Conservation (phyloP, 78 protist genomes). For the Dictyostelium firmibasis region DNA sequence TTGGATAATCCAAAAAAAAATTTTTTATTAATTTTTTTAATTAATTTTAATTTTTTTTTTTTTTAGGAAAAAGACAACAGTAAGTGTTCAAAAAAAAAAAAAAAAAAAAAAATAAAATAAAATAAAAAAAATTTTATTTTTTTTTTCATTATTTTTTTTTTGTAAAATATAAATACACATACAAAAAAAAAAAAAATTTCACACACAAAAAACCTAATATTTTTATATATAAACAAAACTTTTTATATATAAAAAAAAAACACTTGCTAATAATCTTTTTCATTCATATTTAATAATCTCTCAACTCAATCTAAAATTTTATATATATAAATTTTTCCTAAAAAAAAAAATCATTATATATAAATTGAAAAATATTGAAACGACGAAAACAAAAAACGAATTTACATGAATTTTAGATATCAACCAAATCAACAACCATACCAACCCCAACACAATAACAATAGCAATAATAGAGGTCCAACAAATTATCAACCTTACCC, state of each 20-base stretch:
- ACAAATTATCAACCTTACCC: neutral
- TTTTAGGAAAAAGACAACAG: neutral
- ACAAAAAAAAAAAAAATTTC: neutral
- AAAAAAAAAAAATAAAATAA: no score
- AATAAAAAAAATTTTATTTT: no score
- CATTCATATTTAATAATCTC: neutral
- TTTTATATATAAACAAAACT: neutral
- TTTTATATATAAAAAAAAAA: neutral
- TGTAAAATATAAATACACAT: neutral
- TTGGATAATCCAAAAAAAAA: neutral
- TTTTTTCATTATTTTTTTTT: neutral
- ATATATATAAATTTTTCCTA: neutral
- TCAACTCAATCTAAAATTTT: neutral
- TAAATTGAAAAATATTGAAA: neutral
- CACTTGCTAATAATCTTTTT: neutral
- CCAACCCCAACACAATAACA: neutral
- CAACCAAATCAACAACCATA: slow-evolving; percentile 1
- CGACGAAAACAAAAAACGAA: neutral
- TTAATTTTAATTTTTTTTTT: no score
- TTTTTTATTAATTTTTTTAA: no score
- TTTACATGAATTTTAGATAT: neutral
- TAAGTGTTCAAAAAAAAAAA: neutral
- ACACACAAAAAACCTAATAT: neutral
- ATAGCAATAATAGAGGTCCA: slow-evolving; percentile 17
- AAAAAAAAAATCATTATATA: neutral